Evolutionary conservation across 2,329 filamentous ascomycete species (phyloP).

Genomic region (Apiospora phragmitis): DNA sequence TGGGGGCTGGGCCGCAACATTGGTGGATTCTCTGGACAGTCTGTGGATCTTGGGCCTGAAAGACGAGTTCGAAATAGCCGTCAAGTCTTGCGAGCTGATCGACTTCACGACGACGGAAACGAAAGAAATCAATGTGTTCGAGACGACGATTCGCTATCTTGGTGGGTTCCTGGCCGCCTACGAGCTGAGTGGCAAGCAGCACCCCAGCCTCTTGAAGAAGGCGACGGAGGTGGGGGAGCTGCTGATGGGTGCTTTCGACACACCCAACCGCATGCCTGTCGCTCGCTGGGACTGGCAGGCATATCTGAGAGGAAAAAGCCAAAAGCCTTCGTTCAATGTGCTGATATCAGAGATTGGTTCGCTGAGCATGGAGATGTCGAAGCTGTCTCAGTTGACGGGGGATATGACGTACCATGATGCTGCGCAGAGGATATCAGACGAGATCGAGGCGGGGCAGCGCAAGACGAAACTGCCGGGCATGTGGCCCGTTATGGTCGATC

Average conservation of each 20-base stretch:
- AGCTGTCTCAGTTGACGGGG: slow-evolving; percentile 31
- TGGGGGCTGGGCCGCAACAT: slow-evolving; percentile 46
- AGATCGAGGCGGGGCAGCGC: slow-evolving; percentile 24
- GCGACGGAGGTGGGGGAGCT: slow-evolving; percentile 41
- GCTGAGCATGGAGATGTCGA: slow-evolving; percentile 34
- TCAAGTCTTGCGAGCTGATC: slow-evolving; percentile 40
- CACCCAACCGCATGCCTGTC: slow-evolving; percentile 33
- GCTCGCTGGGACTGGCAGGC: slow-evolving; percentile 26
- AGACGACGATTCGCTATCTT: slow-evolving; percentile 39
- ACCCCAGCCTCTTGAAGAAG: slow-evolving; percentile 45
- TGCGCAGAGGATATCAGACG: slow-evolving; percentile 28
- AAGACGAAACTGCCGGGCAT: slow-evolving; percentile 49
- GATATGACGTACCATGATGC: slow-evolving; percentile 34
- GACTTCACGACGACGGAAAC: slow-evolving; percentile 40
- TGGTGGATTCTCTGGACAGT: slow-evolving; percentile 42
- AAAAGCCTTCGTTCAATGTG: slow-evolving; percentile 21
- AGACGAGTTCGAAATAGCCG: slow-evolving; percentile 45
- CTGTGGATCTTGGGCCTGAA: slow-evolving; percentile 46
- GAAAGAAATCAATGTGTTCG: slow-evolving; percentile 35
- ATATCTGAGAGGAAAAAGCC: slow-evolving; percentile 22
- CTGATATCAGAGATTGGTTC: slow-evolving; percentile 33
- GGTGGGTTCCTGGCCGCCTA: slow-evolving; percentile 34
- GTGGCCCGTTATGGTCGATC: slow-evolving; percentile 65
- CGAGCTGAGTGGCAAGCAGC: slow-evolving; percentile 35
- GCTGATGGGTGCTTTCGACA: slow-evolving; percentile 33